Conservation (phyloP, 306 rosid species). For the Astragalus glycyphyllos region DNA sequence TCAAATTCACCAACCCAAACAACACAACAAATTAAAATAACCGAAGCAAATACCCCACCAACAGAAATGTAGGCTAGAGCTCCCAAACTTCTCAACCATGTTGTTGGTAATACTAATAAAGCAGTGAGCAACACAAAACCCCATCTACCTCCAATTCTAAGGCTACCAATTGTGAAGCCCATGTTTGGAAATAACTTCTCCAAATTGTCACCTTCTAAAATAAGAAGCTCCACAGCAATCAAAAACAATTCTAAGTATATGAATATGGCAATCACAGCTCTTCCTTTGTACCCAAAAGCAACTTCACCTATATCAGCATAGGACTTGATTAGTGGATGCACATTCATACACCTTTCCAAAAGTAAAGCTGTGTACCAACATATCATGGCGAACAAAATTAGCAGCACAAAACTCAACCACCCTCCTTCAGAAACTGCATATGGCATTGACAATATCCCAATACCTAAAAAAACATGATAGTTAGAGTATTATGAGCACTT, state of each 20-base stretch:
- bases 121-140: conserved; percentile 55
- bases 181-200: conserved; percentile 55
- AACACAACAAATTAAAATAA: conserved; percentile 47
- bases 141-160: conserved; percentile 47
- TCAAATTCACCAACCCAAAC: conserved; percentile 58
- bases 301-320: conserved; percentile 62
- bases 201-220: conserved; percentile 68
- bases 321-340: conserved; percentile 43
- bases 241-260: conserved; percentile 59
- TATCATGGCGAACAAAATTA: conserved; percentile 50
- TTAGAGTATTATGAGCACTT: too few species aligned
- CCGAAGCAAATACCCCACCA: conserved; percentile 65
- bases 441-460: conserved; percentile 72
- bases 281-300: conserved; percentile 68
- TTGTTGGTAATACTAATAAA: conserved; percentile 57
- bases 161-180: conserved; percentile 43
- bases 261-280: conserved; percentile 48
- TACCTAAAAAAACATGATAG: conserved; percentile 46
- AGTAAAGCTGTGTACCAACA: conserved; percentile 69
- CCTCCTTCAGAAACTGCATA: conserved; percentile 72
- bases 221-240: conserved; percentile 59
- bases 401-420: conserved; percentile 60
- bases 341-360: conserved; percentile 59
- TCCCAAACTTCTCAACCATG: conserved; percentile 63
- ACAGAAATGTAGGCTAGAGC: conserved; percentile 61